Evolutionary conservation across 306 rosid species (phyloP).

Genomic region (Quercus robur): DNA sequence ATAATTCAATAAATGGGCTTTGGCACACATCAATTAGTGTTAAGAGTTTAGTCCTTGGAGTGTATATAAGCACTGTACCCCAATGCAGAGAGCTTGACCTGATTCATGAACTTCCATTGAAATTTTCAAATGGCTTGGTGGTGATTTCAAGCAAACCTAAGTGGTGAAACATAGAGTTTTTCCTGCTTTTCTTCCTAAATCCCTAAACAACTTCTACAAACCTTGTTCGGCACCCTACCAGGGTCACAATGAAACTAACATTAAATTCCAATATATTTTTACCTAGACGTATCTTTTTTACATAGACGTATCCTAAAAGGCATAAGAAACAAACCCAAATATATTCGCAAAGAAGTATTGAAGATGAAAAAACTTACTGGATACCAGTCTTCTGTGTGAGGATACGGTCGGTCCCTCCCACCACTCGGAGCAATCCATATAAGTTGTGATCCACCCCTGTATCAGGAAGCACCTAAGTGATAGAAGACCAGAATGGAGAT

Average conservation of each 20-base stretch:
- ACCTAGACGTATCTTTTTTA: not conserved
- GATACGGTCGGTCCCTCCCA: slow-evolving; percentile 90
- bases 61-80: too few relatives aligned
- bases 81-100: too few relatives aligned
- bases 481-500: not conserved
- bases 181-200: too few relatives aligned
- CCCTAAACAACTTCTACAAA: too few relatives aligned
- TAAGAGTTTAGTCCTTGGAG: too few relatives aligned
- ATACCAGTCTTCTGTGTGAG: slow-evolving; percentile 59
- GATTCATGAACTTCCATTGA: too few relatives aligned
- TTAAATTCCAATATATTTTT: not conserved
- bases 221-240: too few relatives aligned
- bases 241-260: not conserved
- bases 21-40: too few relatives aligned
- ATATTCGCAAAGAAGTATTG: not conserved
- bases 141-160: too few relatives aligned
- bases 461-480: slow-evolving; percentile 16
- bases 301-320: not conserved
- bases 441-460: slow-evolving; percentile 87
- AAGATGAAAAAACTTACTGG: slow-evolving; percentile 63
- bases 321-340: not conserved
- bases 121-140: too few relatives aligned
- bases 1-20: too few relatives aligned
- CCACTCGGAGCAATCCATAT: slow-evolving; percentile 99
- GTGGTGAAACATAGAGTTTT: too few relatives aligned